phyloP scores from a whole-genome alignment of 306 rosid genomes.

The Vigna unguiculata region DNA sequence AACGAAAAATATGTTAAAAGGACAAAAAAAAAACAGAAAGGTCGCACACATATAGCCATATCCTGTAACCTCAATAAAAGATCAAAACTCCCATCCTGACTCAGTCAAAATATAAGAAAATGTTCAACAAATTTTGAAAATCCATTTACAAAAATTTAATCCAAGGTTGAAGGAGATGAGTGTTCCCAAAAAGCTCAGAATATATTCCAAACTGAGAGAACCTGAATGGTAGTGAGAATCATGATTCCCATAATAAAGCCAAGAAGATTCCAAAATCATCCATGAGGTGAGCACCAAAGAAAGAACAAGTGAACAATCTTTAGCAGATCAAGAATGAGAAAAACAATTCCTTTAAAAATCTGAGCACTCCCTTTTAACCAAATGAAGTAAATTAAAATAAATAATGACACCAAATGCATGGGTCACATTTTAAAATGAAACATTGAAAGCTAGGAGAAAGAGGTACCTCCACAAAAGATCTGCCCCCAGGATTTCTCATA shows the following conservation, averaged over 20 bases:
- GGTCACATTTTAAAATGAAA: constrained; percentile 26
- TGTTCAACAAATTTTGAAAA: constrained; percentile 5
- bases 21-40: not conserved
- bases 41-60: not conserved
- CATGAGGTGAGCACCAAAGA: constrained; percentile 26
- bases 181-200: constrained; percentile 3
- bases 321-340: constrained; percentile 20
- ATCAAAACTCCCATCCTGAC: not conserved
- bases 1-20: constrained; percentile 1
- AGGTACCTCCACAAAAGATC: constrained; percentile 95
- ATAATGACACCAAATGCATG: constrained; percentile 7
- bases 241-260: not conserved
- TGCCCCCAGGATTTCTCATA: constrained; percentile 97
- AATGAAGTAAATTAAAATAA: constrained; percentile 11
- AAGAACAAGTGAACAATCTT: constrained; percentile 7
- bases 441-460: constrained; percentile 20
- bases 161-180: not conserved
- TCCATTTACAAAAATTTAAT: not conserved
- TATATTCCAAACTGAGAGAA: not conserved
- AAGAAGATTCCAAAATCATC: constrained; percentile 8
- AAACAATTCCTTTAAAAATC: constrained; percentile 30
- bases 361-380: constrained; percentile 13
- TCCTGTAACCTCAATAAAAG: not conserved
- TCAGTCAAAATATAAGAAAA: not conserved
- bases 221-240: not conserved